These are phyloP conservation scores for Fusarium aywerte DNA, from an alignment of 2,329 filamentous ascomycete genomes.

Conservation along the genomic window DNA sequence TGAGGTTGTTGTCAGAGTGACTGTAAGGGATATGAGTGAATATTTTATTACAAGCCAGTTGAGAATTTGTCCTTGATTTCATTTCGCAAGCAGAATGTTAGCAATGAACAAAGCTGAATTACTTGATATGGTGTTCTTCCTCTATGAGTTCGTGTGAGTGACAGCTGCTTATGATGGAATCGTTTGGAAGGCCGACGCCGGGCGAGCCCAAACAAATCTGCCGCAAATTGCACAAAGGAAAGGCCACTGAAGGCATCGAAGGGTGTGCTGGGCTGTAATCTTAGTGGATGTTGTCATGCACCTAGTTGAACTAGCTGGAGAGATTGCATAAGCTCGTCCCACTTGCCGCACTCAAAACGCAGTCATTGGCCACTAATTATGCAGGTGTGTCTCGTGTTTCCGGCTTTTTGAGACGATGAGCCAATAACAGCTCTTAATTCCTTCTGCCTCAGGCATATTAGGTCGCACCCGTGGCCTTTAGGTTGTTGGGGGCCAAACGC, in stretches of 20 bases:
- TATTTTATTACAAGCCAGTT: neutral
- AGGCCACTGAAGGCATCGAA: neutral
- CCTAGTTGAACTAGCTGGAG: constrained; percentile 28
- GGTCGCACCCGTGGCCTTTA: constrained; percentile 34
- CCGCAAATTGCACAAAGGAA: constrained; percentile 22
- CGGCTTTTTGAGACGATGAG: neutral
- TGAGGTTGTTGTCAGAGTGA: neutral
- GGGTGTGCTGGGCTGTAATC: constrained; percentile 7
- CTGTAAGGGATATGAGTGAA: neutral
- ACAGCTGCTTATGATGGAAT: constrained; percentile 19
- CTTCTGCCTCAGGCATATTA: constrained; percentile 44
- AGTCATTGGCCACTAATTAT: constrained; percentile 37
- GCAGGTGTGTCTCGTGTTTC: constrained; percentile 41
- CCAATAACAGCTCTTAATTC: constrained; percentile 30
- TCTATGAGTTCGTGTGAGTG: constrained; percentile 4
- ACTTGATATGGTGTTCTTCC: neutral
- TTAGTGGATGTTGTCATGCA: constrained; percentile 19
- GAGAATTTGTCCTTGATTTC: neutral
- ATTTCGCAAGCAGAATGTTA: neutral
- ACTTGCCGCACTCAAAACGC: neutral
- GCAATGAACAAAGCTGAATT: neutral
- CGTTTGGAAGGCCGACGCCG: constrained; percentile 26
- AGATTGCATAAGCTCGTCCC: constrained; percentile 27
- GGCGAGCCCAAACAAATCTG: constrained; percentile 28
- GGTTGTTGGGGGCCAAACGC: constrained; percentile 39